Conservation (phyloP, 208 protist genomes). For the Vickermania spadyakhi region DNA sequence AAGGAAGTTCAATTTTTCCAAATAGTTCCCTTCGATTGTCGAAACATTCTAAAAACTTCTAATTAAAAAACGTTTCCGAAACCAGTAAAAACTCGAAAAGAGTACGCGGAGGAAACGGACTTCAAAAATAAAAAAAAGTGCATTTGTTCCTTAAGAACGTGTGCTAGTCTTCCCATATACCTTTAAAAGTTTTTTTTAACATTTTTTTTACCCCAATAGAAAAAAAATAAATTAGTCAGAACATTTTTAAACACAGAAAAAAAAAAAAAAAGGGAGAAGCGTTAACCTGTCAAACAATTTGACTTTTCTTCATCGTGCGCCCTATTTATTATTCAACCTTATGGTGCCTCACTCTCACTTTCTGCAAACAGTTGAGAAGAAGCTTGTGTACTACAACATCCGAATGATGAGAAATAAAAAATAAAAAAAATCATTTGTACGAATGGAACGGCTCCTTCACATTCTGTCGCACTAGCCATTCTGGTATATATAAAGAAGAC, state of each 20-base stretch:
- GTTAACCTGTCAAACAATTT: neutral
- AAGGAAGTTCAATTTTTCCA: no score
- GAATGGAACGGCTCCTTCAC: neutral
- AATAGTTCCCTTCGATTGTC: no score
- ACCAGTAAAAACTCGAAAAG: no score
- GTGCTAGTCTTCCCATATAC: neutral
- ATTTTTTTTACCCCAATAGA: neutral
- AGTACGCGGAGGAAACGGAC: no score
- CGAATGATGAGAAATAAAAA: neutral
- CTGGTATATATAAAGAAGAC: neutral
- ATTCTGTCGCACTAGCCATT: neutral
- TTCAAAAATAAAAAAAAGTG: no score
- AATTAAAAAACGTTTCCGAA: no score
- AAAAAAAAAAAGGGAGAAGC: conserved; percentile 3
- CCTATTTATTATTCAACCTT: no score
- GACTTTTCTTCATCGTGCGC: no score
- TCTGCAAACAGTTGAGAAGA: neutral
- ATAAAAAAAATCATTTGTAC: neutral
- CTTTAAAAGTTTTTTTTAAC: neutral
- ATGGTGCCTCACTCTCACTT: conserved; percentile 1
- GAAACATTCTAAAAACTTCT: no score
- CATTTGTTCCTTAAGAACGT: no score
- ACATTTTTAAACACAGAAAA: neutral
- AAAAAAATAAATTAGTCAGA: neutral
- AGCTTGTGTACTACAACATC: neutral